phyloP scores from a whole-genome alignment of 179 eudicot genomes.

The Silene coronaria region DNA sequence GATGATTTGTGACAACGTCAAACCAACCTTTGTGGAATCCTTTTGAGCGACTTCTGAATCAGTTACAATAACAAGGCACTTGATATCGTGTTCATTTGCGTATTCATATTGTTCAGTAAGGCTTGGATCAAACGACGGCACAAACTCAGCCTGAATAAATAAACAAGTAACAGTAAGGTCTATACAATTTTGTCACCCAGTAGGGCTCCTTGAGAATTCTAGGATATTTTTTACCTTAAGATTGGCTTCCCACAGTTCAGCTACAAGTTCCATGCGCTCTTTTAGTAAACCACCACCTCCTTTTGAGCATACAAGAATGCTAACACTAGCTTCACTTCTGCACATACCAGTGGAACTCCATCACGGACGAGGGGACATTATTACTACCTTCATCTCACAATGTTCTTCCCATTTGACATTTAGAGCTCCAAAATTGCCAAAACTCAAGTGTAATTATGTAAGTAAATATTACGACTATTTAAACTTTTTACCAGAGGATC shows the following conservation, averaged over 20 bases:
- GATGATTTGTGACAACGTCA: not conserved
- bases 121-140: conserved; percentile 84
- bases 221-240: conserved; percentile 48
- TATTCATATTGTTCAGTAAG: conserved; percentile 92
- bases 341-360: conserved; percentile 7
- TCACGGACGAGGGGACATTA: not conserved
- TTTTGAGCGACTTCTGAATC: conserved; percentile 68
- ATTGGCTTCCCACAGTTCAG: conserved; percentile 79
- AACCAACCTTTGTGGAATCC: conserved; percentile 68
- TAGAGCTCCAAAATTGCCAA: not conserved
- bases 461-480: not conserved
- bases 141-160: conserved; percentile 67
- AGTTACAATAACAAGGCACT: conserved; percentile 76
- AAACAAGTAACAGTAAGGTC: not conserved
- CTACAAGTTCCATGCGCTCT: conserved; percentile 89
- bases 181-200: conserved; percentile 3
- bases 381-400: not conserved
- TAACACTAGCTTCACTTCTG: conserved; percentile 49
- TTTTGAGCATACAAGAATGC: conserved; percentile 79
- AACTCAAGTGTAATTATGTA: not conserved
- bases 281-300: conserved; percentile 88
- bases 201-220: conserved; percentile 1
- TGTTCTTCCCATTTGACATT: not conserved
- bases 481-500: not conserved
- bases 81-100: conserved; percentile 90